Evolutionary conservation across 192 early-diverging fungal species (phyloP).

Genomic region (Podila verticillata): DNA sequence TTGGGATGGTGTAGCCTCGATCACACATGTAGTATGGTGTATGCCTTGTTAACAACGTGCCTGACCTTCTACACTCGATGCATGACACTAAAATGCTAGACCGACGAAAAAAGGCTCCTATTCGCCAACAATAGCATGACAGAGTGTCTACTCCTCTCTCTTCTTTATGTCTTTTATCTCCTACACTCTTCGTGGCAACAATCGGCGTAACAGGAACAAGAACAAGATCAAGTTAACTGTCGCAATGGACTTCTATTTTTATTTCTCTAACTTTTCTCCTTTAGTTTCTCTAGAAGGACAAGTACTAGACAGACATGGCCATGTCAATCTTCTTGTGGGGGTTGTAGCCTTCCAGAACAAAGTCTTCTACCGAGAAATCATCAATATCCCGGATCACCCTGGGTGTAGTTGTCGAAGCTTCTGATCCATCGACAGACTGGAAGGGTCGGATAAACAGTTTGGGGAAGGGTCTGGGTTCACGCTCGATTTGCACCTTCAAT

Average conservation of each 20-base stretch:
- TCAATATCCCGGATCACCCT: conserved; percentile 67
- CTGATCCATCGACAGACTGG: neutral
- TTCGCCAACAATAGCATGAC: neutral
- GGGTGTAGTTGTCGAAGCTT: neutral
- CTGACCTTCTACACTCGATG: neutral
- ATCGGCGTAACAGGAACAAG: no score
- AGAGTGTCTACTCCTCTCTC: neutral
- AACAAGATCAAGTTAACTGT: no score
- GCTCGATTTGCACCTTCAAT: conserved; percentile 78
- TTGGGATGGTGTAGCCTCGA: neutral
- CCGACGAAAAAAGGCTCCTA: neutral
- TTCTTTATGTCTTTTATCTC: neutral
- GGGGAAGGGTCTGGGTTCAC: conserved; percentile 87
- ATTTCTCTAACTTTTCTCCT: no score
- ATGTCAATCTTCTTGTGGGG: conserved; percentile 91
- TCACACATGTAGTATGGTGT: neutral
- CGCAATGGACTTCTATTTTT: no score
- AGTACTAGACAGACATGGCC: conserved; percentile 90
- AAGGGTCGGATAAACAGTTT: conserved; percentile 64
- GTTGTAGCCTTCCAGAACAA: conserved; percentile 83
- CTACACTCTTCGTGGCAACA: neutral
- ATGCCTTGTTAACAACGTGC: neutral
- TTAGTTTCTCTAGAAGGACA: neutral
- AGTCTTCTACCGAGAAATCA: conserved; percentile 81
- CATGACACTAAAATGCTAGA: no score